These are phyloP conservation scores for Zymoseptoria pseudotritici DNA, from an alignment of 2,329 filamentous ascomycete species.

Conservation along the genomic window DNA sequence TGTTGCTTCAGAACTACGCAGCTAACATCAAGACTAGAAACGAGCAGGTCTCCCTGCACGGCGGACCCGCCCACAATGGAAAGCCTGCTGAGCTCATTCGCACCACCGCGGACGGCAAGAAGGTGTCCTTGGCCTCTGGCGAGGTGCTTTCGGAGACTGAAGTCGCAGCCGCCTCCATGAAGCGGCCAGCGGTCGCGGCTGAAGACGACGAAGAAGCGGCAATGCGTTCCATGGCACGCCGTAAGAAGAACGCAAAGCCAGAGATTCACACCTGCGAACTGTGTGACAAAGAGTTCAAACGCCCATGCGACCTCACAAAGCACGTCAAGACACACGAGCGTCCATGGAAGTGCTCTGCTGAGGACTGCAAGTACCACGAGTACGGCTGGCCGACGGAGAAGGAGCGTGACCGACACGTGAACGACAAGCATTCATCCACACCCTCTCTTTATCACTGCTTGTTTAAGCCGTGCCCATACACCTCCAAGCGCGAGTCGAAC, in stretches of 20 bases:
- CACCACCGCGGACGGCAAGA: slow-evolving; percentile 64
- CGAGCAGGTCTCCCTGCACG: slow-evolving; percentile 72
- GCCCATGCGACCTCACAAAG: slow-evolving; percentile 95
- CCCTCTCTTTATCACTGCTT: slow-evolving; percentile 78
- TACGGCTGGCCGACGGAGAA: slow-evolving; percentile 96
- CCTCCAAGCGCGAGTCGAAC: slow-evolving; percentile 91
- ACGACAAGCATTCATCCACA: slow-evolving; percentile 83
- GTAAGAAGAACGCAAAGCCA: slow-evolving; percentile 73
- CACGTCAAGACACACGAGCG: slow-evolving; percentile 97
- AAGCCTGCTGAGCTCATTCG: slow-evolving; percentile 78
- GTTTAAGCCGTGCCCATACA: slow-evolving; percentile 79
- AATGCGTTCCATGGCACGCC: slow-evolving; percentile 86
- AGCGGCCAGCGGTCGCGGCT: slow-evolving; percentile 47
- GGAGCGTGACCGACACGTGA: slow-evolving; percentile 89
- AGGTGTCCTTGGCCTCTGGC: slow-evolving; percentile 60
- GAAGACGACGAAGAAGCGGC: slow-evolving; percentile 74
- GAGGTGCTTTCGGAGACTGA: slow-evolving; percentile 46
- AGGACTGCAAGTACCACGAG: slow-evolving; percentile 80
- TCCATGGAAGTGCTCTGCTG: slow-evolving; percentile 83
- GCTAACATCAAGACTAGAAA: slow-evolving; percentile 35
- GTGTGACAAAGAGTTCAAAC: slow-evolving; percentile 90
- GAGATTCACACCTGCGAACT: slow-evolving; percentile 51
- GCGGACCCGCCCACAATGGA: slow-evolving; percentile 74
- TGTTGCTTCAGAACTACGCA: neutral
- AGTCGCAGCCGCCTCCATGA: slow-evolving; percentile 49